Evolutionary conservation across 306 rosid genomes (phyloP).

Genomic region (Rubus parviflorus): DNA sequence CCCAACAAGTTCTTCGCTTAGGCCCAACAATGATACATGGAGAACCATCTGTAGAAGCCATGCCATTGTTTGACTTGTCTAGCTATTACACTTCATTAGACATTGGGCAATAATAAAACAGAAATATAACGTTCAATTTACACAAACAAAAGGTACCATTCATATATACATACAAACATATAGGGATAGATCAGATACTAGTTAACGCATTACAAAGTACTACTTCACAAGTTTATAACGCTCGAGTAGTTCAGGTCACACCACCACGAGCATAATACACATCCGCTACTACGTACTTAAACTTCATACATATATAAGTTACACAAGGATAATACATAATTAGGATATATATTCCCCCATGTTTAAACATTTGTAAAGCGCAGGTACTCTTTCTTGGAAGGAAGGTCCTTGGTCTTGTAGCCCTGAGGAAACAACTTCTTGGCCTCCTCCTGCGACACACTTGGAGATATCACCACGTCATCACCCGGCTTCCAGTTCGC

Average conservation of each 20-base stretch:
- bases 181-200: neutral
- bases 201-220: neutral
- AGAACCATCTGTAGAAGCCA: too few species aligned
- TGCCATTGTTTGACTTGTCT: too few species aligned
- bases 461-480: slow-evolving; percentile 48
- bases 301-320: neutral
- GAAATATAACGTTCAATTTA: too few species aligned
- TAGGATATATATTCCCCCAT: neutral
- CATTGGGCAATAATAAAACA: neutral
- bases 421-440: slow-evolving; percentile 59
- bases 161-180: neutral
- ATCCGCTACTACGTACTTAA: neutral
- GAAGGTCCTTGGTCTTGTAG: slow-evolving; percentile 51
- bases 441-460: slow-evolving; percentile 62
- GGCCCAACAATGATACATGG: too few species aligned
- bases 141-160: neutral
- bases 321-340: neutral
- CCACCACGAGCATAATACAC: neutral
- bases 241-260: neutral
- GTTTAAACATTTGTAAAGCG: slow-evolving; percentile 59
- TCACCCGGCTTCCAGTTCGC: slow-evolving; percentile 77
- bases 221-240: neutral
- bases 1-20: too few species aligned
- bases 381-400: slow-evolving; percentile 62
- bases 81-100: too few species aligned